Evolutionary conservation across 2,329 filamentous ascomycete genomes (phyloP).

Genomic region (Hypoxylon sp.): DNA sequence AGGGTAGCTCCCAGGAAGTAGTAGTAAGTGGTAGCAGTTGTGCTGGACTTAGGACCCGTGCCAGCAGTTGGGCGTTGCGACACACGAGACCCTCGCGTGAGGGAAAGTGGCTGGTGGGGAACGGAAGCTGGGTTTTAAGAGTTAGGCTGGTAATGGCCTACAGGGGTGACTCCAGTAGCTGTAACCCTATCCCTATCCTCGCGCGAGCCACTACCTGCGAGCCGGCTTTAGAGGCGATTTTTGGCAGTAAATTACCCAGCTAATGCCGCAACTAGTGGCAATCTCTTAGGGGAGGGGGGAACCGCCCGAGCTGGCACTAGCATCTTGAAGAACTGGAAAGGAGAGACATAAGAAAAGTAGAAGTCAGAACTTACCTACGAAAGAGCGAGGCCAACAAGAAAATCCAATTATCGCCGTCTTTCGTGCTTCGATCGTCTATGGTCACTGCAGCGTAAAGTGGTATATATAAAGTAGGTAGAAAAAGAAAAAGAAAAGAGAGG

Average conservation of each 20-base stretch:
- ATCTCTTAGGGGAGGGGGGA: not conserved
- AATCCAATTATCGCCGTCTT: not conserved
- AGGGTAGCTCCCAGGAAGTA: constrained; percentile 18
- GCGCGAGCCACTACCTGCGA: constrained; percentile 25
- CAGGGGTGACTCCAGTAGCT: constrained; percentile 43
- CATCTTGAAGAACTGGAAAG: not conserved
- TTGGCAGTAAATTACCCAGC: constrained; percentile 8
- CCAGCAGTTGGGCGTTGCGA: constrained; percentile 46
- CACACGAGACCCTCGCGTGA: constrained; percentile 50
- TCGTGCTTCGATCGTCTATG: not conserved
- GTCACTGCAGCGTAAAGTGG: not conserved
- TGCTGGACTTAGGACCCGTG: constrained; percentile 25
- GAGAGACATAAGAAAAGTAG: not conserved
- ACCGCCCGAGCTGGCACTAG: not conserved
- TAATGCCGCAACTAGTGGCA: not conserved
- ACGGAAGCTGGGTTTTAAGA: constrained; percentile 48
- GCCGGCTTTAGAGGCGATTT: constrained; percentile 34
- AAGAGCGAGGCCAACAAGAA: not conserved
- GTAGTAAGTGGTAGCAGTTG: constrained; percentile 8
- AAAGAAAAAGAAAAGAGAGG: not conserved
- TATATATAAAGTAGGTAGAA: constrained; percentile 4
- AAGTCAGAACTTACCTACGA: not conserved
- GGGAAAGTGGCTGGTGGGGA: constrained; percentile 47
- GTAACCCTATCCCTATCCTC: constrained; percentile 42
- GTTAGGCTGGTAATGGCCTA: constrained; percentile 44